These are phyloP conservation scores for Cucumis sativus DNA, from an alignment of 306 rosid genomes.

Conservation along the genomic window Cucumber_9930_V3 NC_026659.2:4453501-4454000, in stretches of 20 bases:
- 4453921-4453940: not conserved
- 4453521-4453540: conserved; percentile 69
- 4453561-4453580: not conserved
- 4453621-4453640: not conserved
- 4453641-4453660: not conserved
- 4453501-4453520: conserved; percentile 70
- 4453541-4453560: conserved; percentile 21
- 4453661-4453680: not conserved
- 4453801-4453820: not conserved
- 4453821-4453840: not conserved
- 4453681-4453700: not conserved
- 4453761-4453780: not conserved
- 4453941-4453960: not conserved
- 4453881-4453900: not conserved
- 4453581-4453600: not conserved
- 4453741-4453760: not conserved
- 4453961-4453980: not conserved
- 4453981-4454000: not conserved
- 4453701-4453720: not conserved
- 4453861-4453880: not conserved
- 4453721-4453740: not conserved
- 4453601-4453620: not conserved
- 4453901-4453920: not conserved
- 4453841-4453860: not conserved
- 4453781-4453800: not conserved